These are phyloP conservation scores for Citrullus colocynthis DNA, from an alignment of 306 rosid species.

Conservation along the genomic window DNA sequence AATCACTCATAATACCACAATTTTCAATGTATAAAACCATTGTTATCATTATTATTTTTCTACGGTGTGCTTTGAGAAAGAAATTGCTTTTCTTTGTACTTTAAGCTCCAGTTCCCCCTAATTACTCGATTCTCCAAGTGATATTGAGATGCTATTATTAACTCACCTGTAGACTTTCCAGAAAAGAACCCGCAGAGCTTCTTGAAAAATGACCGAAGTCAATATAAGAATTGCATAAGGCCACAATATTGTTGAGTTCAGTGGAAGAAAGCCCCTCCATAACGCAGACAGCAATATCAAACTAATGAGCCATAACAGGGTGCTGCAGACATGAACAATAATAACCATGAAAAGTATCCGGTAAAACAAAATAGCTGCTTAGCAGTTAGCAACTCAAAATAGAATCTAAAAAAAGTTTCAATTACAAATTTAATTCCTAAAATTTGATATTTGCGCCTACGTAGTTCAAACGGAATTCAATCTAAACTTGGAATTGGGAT, in stretches of 20 bases:
- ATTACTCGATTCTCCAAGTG: not conserved
- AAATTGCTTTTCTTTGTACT: not conserved
- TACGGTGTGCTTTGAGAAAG: not conserved
- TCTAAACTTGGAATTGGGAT: not conserved
- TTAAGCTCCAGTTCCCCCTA: not conserved
- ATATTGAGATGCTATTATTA: not conserved
- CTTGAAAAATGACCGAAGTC: slow-evolving; percentile 78
- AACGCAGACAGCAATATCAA: slow-evolving; percentile 66
- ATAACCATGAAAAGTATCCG: not conserved
- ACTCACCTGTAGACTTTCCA: slow-evolving; percentile 72
- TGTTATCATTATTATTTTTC: not conserved
- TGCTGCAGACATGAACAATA: slow-evolving; percentile 27
- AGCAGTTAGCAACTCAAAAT: not conserved
- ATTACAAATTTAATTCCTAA: not conserved
- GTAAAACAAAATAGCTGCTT: not conserved
- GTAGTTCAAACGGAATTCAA: not conserved
- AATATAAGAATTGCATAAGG: slow-evolving; percentile 55
- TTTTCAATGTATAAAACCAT: not conserved
- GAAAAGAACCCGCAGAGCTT: slow-evolving; percentile 66
- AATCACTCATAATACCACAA: not conserved
- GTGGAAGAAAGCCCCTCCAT: slow-evolving; percentile 83
- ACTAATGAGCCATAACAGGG: slow-evolving; percentile 80
- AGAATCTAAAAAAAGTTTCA: not conserved
- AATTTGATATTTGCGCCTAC: not conserved
- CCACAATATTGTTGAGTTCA: slow-evolving; percentile 48